Base-by-base conservation (phyloP, 2,329 filamentous ascomycete species). In the Fusarium bulbicola region DNA sequence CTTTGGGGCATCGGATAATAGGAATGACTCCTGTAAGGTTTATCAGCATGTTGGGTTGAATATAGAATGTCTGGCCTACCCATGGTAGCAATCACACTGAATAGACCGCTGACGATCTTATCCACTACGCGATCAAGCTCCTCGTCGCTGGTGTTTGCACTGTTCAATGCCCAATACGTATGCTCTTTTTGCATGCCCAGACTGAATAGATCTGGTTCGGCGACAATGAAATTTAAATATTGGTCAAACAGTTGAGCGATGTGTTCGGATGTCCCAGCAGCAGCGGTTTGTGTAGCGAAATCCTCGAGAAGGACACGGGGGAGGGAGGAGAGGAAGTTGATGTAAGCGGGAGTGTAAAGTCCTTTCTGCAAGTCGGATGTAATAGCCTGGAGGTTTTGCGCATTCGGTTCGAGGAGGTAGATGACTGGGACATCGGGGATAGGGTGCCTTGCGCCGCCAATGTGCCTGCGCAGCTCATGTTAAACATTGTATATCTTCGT, bases 31-130 rank as follows among this genome's bases (percentile, higher is more conserved):
- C 93, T 95, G 74, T 20, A 26, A 21, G 34, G 14, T 7, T 14
- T 21, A 59, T 77, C 40, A 77, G 75, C 36, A 47, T n/a, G 34
- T 14, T 9, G 34, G 10, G 10, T 13, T 18, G 21, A 15, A 16
- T 36, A 39, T 15, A 11, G 20, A n/a, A 15, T 37, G 13, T 40
- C 5, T 5, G 15, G 74, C 86, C 66, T 86, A 92, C 95, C 95
- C 94, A 98, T 97, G 10, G 96, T 99, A n/a, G 97, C 96, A 67
- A 96, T 92, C 54, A 99, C 96, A 72, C 95, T 98, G 84, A 98
- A 99, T n/a, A 99, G 85, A 1, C 96, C 96, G 78, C 93, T 97
- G 57, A 99, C 96, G 72, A 98, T 95, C 75, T 92, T 91, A 81
- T 99, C 95, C 37, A 99, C 90, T 42, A 96, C 91, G 59, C 89